Percentiles rank a stretch among this genome's conserved stretches.
Evolutionary conservation across 2,329 filamentous ascomycete species (phyloP).

Genomic region (Chaetomium strumarium): DNA sequence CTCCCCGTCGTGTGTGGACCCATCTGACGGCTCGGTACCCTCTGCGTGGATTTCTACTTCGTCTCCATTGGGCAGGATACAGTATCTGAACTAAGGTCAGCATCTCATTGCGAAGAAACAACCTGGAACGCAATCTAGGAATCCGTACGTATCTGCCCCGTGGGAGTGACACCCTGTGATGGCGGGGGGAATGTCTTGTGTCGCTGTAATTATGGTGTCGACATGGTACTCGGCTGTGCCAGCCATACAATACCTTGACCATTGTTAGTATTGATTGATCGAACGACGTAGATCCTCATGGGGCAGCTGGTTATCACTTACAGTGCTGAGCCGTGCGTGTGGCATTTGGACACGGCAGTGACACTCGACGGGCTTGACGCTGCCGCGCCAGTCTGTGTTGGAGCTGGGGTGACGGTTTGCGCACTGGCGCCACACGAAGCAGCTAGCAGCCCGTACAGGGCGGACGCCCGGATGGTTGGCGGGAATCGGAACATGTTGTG

Average conservation of each 20-base stretch:
- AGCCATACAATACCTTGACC: constrained; percentile 39
- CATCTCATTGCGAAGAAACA: background rate
- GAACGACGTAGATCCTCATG: background rate
- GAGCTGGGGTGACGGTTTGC: constrained; percentile 11
- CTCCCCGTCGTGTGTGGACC: constrained; percentile 1
- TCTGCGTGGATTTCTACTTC: constrained; percentile 16
- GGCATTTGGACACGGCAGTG: constrained; percentile 48
- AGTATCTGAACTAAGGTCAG: constrained; percentile 9
- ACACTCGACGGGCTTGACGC: constrained; percentile 9
- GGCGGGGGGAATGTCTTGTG: constrained; percentile 49
- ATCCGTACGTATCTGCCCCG: constrained; percentile 48
- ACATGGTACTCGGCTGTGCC: constrained; percentile 39
- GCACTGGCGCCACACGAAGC: background rate
- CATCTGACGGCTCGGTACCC: background rate
- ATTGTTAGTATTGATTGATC: background rate
- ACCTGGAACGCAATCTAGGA: too few relatives aligned
- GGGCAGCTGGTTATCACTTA: constrained; percentile 25
- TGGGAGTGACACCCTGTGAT: constrained; percentile 63
- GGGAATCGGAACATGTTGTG: constrained; percentile 12
- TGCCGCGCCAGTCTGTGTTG: constrained; percentile 7
- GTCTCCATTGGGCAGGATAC: constrained; percentile 11
- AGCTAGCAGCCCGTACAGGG: constrained; percentile 16
- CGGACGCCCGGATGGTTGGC: background rate
- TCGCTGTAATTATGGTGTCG: constrained; percentile 46
- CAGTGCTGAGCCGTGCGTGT: constrained; percentile 37